These are phyloP conservation scores for Saccharomycopsis sp. DNA, from an alignment of 805 yeast species.

Conservation along the genomic window DNA sequence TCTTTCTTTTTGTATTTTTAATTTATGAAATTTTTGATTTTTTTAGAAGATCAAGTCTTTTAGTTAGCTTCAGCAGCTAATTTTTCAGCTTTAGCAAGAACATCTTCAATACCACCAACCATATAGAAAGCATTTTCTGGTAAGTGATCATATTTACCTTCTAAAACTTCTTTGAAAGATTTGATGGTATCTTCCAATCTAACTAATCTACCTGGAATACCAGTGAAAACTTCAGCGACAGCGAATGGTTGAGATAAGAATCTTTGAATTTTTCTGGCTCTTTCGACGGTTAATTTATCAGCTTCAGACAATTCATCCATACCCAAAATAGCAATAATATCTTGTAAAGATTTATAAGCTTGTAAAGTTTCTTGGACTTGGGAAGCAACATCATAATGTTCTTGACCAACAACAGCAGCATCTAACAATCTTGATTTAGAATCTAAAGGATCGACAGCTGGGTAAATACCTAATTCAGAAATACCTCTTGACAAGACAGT, in stretches of 20 bases:
- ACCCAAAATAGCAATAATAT: constrained; percentile 99
- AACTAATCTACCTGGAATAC: constrained; percentile 97
- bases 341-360: constrained; percentile 99
- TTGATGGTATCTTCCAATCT: constrained; percentile 89
- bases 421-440: constrained; percentile 98
- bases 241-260: constrained; percentile 99
- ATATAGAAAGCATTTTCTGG: constrained; percentile 99
- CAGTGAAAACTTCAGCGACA: constrained; percentile 99
- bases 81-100: constrained; percentile 97
- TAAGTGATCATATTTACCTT: constrained; percentile 96
- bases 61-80: constrained; percentile 42
- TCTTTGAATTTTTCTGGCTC: constrained; percentile 99
- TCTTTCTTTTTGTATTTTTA: too few species aligned
- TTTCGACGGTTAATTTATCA: constrained; percentile 98
- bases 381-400: constrained; percentile 94
- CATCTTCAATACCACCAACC: constrained; percentile 99
- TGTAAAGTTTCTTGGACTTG: constrained; percentile 96
- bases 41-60: too few species aligned
- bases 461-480: constrained; percentile 99
- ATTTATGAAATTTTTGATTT: too few species aligned
- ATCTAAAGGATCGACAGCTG: constrained; percentile 99
- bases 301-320: constrained; percentile 99
- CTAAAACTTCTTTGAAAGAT: constrained; percentile 95
- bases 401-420: constrained; percentile 95
- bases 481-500: constrained; percentile 99